Evolutionary conservation across 257 asterid species (phyloP).

Genomic region (Solanum pennellii): DNA sequence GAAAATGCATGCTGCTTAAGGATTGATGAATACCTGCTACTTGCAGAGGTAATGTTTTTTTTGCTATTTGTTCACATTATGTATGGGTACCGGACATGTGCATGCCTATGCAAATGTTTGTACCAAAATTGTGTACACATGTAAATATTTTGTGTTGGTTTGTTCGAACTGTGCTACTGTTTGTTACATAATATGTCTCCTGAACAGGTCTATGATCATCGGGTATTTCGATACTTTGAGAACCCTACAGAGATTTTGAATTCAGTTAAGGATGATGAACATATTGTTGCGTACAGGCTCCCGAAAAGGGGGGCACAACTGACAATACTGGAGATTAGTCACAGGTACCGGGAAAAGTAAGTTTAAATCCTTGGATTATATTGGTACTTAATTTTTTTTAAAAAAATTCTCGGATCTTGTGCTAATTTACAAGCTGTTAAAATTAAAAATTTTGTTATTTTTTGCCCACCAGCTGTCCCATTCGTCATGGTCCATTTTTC

Average conservation of each 20-base stretch:
- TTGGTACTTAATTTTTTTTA: background rate
- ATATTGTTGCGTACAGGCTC: conserved; percentile 86
- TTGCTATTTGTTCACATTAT: background rate
- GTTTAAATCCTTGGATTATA: conserved; percentile 10
- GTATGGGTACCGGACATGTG: background rate
- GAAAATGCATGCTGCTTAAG: conserved; percentile 55
- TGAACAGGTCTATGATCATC: conserved; percentile 73
- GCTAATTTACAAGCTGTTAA: background rate
- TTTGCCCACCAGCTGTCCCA: background rate
- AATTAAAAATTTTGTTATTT: background rate
- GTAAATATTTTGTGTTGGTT: background rate
- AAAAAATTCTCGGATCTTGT: background rate
- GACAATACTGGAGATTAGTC: conserved; percentile 71
- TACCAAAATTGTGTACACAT: background rate
- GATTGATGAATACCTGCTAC: conserved; percentile 68
- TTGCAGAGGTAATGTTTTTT: conserved; percentile 61
- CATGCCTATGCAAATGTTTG: background rate
- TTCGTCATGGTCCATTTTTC: background rate
- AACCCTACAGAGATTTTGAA: conserved; percentile 61
- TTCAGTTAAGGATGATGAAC: conserved; percentile 78
- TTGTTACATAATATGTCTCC: background rate
- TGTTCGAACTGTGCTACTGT: conserved; percentile 4
- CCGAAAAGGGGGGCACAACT: conserved; percentile 40
- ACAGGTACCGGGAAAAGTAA: conserved; percentile 62
- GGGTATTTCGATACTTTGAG: conserved; percentile 66